These are phyloP conservation scores for Fusarium sp. DNA, from an alignment of 2,329 filamentous ascomycete species.

Conservation along the genomic window DNA sequence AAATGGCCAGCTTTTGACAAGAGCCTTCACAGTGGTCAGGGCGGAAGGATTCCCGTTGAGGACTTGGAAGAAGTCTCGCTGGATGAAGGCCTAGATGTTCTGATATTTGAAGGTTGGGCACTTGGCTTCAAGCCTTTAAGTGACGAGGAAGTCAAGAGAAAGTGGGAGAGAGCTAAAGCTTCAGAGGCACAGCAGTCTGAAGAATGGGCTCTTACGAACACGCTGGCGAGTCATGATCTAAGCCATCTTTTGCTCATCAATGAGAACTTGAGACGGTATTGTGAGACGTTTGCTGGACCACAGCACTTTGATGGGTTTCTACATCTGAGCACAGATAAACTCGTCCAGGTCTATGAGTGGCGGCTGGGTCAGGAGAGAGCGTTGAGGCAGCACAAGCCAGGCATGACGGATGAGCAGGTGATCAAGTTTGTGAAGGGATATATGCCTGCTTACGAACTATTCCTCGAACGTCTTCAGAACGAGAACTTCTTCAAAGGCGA, in stretches of 20 bases:
- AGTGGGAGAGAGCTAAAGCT: conserved; percentile 28
- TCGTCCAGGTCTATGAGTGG: conserved; percentile 39
- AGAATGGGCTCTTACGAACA: conserved; percentile 8
- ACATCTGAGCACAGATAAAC: conserved; percentile 37
- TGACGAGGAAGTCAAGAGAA: conserved; percentile 6
- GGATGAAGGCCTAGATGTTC: conserved; percentile 22
- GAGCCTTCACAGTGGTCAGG: conserved; percentile 33
- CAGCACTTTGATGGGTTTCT: conserved; percentile 33
- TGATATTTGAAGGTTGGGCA: conserved; percentile 41
- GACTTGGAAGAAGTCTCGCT: conserved; percentile 29
- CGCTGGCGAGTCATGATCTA: conserved; percentile 28
- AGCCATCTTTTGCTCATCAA: conserved; percentile 35
- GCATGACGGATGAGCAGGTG: conserved; percentile 39
- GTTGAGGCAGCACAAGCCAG: conserved; percentile 27
- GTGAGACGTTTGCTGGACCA: conserved; percentile 26
- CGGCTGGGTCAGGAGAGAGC: conserved; percentile 31
- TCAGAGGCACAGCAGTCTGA: background rate
- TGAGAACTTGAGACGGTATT: conserved; percentile 34
- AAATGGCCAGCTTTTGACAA: conserved; percentile 40
- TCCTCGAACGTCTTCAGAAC: conserved; percentile 26
- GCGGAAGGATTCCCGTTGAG: conserved; percentile 26
- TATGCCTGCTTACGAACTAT: conserved; percentile 40
- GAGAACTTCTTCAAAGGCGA: conserved; percentile 25
- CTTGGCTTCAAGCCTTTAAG: conserved; percentile 35
- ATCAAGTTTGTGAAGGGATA: conserved; percentile 38